A percentile compares a stretch with the other conserved stretches of the same genome.
These are phyloP conservation scores for Talaromyces sp. DNA, from an alignment of 2,329 filamentous ascomycete species.

Conservation along the genomic window DNA sequence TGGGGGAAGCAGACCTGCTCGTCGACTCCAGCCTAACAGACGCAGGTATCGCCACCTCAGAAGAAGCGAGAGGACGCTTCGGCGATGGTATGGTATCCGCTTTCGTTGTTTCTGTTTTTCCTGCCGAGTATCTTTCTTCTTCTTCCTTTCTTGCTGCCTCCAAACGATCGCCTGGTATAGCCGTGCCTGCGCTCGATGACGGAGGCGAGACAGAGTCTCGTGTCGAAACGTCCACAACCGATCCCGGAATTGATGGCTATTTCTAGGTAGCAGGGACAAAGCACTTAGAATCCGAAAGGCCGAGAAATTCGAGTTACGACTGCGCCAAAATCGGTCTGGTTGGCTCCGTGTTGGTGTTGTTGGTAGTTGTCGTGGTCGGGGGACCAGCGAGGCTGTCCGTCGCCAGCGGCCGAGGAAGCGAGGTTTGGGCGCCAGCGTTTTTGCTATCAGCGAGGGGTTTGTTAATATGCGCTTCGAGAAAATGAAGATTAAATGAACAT, in stretches of 20 bases:
- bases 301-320: constrained; percentile 20
- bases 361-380: neutral
- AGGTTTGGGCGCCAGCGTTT: constrained; percentile 9
- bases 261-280: constrained; percentile 65
- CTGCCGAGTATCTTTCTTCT: constrained; percentile 44
- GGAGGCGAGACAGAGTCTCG: constrained; percentile 66
- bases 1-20: constrained; percentile 4
- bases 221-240: constrained; percentile 65
- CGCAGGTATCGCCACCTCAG: constrained; percentile 25
- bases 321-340: constrained; percentile 3
- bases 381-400: constrained; percentile 5
- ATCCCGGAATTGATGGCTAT: constrained; percentile 58
- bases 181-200: constrained; percentile 64
- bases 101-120: constrained; percentile 40
- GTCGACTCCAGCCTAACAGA: constrained; percentile 2
- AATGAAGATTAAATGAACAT: neutral
- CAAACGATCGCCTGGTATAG: constrained; percentile 69
- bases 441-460: neutral
- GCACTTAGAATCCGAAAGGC: constrained; percentile 44
- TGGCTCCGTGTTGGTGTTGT: neutral
- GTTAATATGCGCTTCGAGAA: neutral
- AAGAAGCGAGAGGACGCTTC: constrained; percentile 37
- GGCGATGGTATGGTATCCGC: constrained; percentile 19
- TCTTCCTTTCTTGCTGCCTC: constrained; percentile 33
- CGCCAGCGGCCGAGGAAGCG: constrained; percentile 11